Evolutionary conservation across 495 filamentous ascomycete species (phyloP), one percentile per base, ranked within the genome.

Genomic region (Podospora australis): DNA sequence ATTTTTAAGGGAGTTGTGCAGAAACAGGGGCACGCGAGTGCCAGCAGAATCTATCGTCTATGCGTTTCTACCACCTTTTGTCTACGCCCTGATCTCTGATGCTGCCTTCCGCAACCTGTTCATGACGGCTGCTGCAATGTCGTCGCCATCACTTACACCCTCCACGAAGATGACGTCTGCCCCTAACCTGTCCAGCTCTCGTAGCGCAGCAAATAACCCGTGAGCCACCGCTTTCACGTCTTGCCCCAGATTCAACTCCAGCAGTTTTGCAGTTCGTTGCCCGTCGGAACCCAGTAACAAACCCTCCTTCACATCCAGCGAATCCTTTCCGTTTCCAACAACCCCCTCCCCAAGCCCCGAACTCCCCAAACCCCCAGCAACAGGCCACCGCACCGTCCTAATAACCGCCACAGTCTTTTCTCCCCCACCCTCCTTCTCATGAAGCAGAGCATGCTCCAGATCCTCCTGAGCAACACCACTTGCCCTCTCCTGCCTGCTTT

Each of bases 51-150:
- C 42, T 55, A 17, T 19, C n/a, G 23, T 46, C 40, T 49, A 45
- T 40, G 17, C 13, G 20, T 20, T 16, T 46, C 25, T 48, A 14
- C 29, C 17, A 4, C 24, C 49, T 29, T n/a, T n/a, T n/a, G 21
- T 60, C 62, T 73, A 75, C 47, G 57, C 50, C 53, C 60, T 70
- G 56, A 72, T 82, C 62, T 64, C 68, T 39, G 72, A 72, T 14
- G 92, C 90, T 26, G 91, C 91, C 70, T 97, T 97, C 39, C 92
- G 72, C 6, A 97, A 68, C 54, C 91, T 74, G 60, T 98, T 98
- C 94, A 98, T 97, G 36, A 98, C 82, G 7, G 92, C 94, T 14
- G 89, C 86, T n/a, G 89, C 88, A 46, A 90, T 80, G 58, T 88
- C 84, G 29, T 83, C 83, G 32, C 86, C 79, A 55, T 92, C 90